Evolutionary conservation across 1,284 basidiomycete genomes (phyloP), one percentile per base, ranked within the genome.

Genomic region (Wallemia ichthyophaga): DNA sequence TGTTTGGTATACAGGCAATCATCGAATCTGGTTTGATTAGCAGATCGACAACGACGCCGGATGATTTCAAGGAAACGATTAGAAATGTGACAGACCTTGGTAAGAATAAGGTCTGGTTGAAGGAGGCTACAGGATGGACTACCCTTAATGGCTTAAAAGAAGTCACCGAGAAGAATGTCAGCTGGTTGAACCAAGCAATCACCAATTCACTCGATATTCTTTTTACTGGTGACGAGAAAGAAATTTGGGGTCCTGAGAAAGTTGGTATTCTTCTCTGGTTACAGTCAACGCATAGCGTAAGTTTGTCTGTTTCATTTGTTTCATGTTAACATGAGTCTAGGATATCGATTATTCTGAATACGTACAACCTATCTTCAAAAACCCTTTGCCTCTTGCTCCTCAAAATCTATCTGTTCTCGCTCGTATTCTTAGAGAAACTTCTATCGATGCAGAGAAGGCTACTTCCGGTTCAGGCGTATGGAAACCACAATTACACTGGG

Each of bases 401-500:
- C 71, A 73, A 25, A 95, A 94, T 68, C 74, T 94, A 33, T 67
- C 72, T 21, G 72, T 74, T 7, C 71, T 98, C n/a, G 84, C 85
- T 19, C 75, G 75, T 56, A 78, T 94, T 59, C 69, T 95, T 60
- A 88, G 85, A 75, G 85, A 83, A 56, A 57, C 67, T 57, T 48
- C 25, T 3, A 59, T 27, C 1, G 62, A 69, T 21, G 63, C 71
- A 25, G 77, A 76, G 64, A 69, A 72, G 11, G 48, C 58, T 57
- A 64, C 1, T 55, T 61, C 28, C 60, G 69, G 74, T 3, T 71
- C 75, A 23, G 81, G 82, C 19, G 73, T 76, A 1, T 94, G 86
- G 85, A 91, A 85, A 66, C 80, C 89, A 59, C 82, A 91, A 66
- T 74, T 91, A 27, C 92, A 95, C 67, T 91, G 85, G 67, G 85